Evolutionary conservation across 169 alveolate species (phyloP), one percentile per base, ranked within the genome.

Genomic region (Plasmodium sp.): DNA sequence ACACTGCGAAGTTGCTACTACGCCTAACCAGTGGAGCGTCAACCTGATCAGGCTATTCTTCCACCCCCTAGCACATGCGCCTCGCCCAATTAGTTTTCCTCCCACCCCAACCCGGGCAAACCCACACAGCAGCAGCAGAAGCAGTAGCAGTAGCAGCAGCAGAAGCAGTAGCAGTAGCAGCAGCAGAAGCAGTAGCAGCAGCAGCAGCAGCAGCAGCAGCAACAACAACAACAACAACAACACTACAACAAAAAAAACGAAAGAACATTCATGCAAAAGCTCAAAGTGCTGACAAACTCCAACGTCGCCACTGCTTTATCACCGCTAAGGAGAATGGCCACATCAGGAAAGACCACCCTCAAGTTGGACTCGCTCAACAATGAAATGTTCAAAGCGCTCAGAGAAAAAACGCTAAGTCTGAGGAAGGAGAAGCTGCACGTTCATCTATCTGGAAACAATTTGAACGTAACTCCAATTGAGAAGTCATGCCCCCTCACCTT

Each of bases 401-500:
- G 67, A 48, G 77, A 79, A 16, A 86, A 86, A 56, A 75, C 93
- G 27, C 22, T 79, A 7, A 4, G 27, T 27, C n/a, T 54, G 34
- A 75, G 31, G 81, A 86, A 86, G 81, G 85, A 86, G 31, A 58
- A 54, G 9, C 36, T 79, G 5, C 67, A 86, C 67, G 71, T 86
- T 18, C 43, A 75, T 0, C 41, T 54, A 12, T 62, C 81, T 1
- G 72, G 34, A n/a, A 62, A 86, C 5, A 75, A 77, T 14, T 86
- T 86, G 77, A 14, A 48, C 71, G 31, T 48, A 86, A 75, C 79
- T 9, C 43, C 48, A 10, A 51, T 86, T 36, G 93, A 86, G 67
- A 86, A 75, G 36, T 12, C 86, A 12, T 86, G 85, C 45, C 93
- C 93, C 18, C 31, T 86, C 39, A 86, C 85, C 41, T 56, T 75